Conservation (phyloP, 139 green algal genomes). For the Penium margaritaceum region DNA sequence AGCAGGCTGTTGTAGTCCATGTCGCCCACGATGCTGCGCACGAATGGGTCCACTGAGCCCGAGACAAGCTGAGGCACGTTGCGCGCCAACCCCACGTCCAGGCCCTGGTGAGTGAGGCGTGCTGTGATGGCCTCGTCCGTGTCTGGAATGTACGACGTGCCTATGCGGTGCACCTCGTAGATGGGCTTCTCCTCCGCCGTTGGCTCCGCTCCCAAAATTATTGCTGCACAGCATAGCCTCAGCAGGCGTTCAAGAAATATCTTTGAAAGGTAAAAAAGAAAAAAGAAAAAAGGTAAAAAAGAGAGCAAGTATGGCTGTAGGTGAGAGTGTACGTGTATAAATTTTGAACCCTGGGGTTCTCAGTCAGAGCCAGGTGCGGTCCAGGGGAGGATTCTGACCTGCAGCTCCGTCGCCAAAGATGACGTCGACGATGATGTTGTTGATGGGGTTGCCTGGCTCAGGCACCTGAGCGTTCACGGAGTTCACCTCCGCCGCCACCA, state of each 20-base stretch:
- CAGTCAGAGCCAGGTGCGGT: too few species aligned
- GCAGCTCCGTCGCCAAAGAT: constrained; percentile 35
- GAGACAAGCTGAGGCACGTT: too few species aligned
- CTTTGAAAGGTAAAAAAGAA: too few species aligned
- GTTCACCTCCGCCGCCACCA: constrained; percentile 28
- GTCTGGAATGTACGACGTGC: constrained; percentile 19
- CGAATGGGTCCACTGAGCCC: constrained; percentile 28
- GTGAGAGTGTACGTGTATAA: too few species aligned
- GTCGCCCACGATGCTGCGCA: constrained; percentile 17
- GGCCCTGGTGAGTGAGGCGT: neutral
- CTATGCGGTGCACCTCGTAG: constrained; percentile 16
- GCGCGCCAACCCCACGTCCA: constrained; percentile 12
- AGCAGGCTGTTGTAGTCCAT: constrained; percentile 29
- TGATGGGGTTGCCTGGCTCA: constrained; percentile 21
- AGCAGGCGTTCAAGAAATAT: too few species aligned
- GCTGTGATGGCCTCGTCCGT: constrained; percentile 19
- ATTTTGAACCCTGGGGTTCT: too few species aligned
- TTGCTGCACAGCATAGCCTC: constrained; percentile 9
- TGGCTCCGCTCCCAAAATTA: constrained; percentile 12
- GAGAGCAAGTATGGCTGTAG: too few species aligned
- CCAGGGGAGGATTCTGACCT: too few species aligned
- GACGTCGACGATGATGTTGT: constrained; percentile 32
- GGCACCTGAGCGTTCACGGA: constrained; percentile 15
- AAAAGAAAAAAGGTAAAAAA: too few species aligned
- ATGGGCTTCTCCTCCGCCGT: constrained; percentile 13